Percentiles rank a stretch among this genome's conserved stretches.
phyloP scores from a whole-genome alignment of 164 flowering plant species.

The Cinnamomum chago region DNA sequence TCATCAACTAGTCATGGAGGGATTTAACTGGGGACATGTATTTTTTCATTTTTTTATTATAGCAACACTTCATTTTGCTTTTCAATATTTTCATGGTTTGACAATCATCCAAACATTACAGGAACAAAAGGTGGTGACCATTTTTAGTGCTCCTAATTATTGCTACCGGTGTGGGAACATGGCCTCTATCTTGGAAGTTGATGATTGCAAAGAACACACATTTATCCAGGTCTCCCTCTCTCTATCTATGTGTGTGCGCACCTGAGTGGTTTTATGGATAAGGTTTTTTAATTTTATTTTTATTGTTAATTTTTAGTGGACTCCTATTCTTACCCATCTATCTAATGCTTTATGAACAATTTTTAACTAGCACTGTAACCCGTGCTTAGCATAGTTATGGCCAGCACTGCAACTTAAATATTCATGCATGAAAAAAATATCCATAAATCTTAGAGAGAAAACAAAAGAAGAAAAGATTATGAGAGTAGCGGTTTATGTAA shows the following conservation, averaged over 20 bases:
- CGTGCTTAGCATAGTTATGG: too few relatives aligned
- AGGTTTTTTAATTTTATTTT: too few relatives aligned
- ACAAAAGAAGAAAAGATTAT: too few relatives aligned
- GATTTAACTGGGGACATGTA: constrained; percentile 98
- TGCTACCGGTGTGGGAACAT: constrained; percentile 98
- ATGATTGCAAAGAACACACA: constrained; percentile 90
- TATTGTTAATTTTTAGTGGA: neutral
- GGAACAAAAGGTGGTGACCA: constrained; percentile 99
- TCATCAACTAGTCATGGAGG: constrained; percentile 98
- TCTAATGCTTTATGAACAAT: neutral
- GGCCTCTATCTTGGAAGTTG: constrained; percentile 98
- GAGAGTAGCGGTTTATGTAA: too few relatives aligned
- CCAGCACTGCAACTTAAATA: too few relatives aligned
- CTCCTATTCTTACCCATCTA: neutral
- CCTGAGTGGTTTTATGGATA: neutral
- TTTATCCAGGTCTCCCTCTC: constrained; percentile 75
- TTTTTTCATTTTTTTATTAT: neutral
- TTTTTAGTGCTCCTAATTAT: constrained; percentile 97
- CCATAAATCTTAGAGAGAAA: too few relatives aligned
- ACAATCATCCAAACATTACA: constrained; percentile 23
- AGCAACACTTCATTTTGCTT: neutral
- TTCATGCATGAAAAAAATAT: too few relatives aligned
- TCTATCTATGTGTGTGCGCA: neutral
- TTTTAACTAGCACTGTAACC: too few relatives aligned
- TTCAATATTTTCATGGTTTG: neutral